Conservation (phyloP, 495 filamentous ascomycete genomes). For the Penicillium goetzii region DNA sequence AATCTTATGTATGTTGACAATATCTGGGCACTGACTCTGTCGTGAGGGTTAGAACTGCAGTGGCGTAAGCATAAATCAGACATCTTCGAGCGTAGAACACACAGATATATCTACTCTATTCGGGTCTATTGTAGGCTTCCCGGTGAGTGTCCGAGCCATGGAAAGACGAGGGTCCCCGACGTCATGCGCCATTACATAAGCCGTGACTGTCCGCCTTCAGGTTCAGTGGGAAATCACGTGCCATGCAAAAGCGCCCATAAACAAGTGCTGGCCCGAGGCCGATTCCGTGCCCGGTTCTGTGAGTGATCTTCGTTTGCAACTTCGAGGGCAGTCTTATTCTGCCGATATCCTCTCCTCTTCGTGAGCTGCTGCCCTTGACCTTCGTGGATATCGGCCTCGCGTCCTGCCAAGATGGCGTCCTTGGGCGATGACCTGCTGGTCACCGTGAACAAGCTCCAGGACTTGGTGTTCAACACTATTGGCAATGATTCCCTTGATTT, state of each 20-base stretch:
- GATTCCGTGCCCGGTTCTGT: conserved; percentile 19
- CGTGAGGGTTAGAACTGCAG: neutral
- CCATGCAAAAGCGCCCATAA: conserved; percentile 28
- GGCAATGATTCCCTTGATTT: conserved; percentile 97
- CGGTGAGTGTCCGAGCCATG: neutral
- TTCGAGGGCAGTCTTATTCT: conserved; percentile 17
- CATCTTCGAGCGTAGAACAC: neutral
- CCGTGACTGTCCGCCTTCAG: neutral
- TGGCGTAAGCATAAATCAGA: neutral
- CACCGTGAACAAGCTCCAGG: conserved; percentile 95
- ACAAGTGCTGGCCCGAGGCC: conserved; percentile 24
- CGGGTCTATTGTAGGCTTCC: neutral
- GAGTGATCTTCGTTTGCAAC: conserved; percentile 25
- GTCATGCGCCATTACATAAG: conserved; percentile 7
- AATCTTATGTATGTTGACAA: neutral
- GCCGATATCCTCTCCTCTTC: conserved; percentile 15
- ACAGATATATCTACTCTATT: neutral
- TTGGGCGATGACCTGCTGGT: conserved; percentile 90
- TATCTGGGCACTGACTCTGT: neutral
- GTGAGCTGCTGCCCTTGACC: conserved; percentile 9
- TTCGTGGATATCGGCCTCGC: conserved; percentile 7
- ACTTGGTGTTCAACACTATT: conserved; percentile 99
- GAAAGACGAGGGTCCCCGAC: neutral
- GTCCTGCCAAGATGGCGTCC: conserved; percentile 55
- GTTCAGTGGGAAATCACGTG: conserved; percentile 27